Evolutionary conservation across 768 basidiomycete species (phyloP).

Genomic region (Mycena maculata): DNA sequence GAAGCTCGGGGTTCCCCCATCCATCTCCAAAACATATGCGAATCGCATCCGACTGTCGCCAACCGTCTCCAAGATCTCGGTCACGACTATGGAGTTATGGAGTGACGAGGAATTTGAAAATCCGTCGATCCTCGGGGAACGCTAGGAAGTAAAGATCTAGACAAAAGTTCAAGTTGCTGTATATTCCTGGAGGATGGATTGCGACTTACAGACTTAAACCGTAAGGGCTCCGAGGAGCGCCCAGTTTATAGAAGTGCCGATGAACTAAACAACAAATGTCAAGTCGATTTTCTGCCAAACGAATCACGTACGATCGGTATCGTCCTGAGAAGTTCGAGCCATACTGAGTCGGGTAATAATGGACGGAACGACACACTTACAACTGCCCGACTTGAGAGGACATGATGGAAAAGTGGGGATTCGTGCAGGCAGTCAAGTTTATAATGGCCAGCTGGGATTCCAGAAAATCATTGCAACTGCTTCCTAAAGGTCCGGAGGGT

Average conservation of each 20-base stretch:
- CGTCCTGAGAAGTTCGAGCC: not conserved
- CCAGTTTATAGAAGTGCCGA: constrained; percentile 25
- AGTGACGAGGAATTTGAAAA: constrained; percentile 31
- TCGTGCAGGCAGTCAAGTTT: too few relatives aligned
- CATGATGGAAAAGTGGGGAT: too few relatives aligned
- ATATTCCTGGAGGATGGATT: too few relatives aligned
- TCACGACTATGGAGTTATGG: constrained; percentile 32
- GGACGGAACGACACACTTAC: too few relatives aligned
- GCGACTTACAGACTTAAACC: constrained; percentile 20
- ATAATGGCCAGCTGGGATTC: too few relatives aligned
- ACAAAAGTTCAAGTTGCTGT: not conserved
- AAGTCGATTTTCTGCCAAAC: not conserved
- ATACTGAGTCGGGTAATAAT: too few relatives aligned
- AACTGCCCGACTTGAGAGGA: too few relatives aligned
- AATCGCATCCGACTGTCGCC: constrained; percentile 36
- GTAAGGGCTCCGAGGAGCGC: constrained; percentile 10
- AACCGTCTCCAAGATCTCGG: constrained; percentile 36
- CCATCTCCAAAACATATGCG: constrained; percentile 33
- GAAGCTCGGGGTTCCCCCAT: constrained; percentile 29
- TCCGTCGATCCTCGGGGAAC: constrained; percentile 41
- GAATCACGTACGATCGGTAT: constrained; percentile 10
- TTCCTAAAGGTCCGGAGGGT: too few relatives aligned
- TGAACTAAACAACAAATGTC: not conserved
- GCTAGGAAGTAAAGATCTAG: constrained; percentile 47
- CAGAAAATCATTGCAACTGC: too few relatives aligned